Base-by-base conservation (phyloP, 352 stramenopile species). In the Phytopythium delawarense region DNA sequence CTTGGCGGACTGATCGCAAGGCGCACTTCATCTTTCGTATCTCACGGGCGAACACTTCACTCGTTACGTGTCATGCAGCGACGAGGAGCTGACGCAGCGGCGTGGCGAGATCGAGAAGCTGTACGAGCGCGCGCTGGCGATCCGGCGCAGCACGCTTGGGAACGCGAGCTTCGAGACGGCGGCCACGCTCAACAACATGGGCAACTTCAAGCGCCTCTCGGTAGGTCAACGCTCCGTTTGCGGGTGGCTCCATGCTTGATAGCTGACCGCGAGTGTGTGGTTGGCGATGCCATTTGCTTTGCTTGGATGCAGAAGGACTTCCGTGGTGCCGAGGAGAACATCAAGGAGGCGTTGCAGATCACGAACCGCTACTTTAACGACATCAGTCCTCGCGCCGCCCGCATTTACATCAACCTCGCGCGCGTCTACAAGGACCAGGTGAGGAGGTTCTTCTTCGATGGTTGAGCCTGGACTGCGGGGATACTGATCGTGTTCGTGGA, bases 161-260 rank as follows among this genome's bases (percentile, higher is more conserved):
- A 91, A 89, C 34, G 79, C 84, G 42, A 94, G 80, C 64, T 85
- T 91, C 18, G 85, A 94, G 61, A 92, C 82, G 1, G 85, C 85
- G 7, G 78, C 85, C 7, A 94, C 82, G 15, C 59, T 94, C 7
- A 94, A 89, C 67, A 94, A 94, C 54, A 87, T 94, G 30, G 85
- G 85, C 39, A 94, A 88, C 64, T 90, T 88, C 71, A 92, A 92
- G 64, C 79, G 82, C 30, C 65, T 88, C 13, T 71, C 79, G 68
- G 82, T 93, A 62, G 48, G 66, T 65, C 9, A 16, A 35, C 13
- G 25, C 23, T 18, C 23, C 16, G 16, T 35, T 37, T 6, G 39
- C 7, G 21, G 7, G 23, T 16, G 18, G 5, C 20, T 25, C 30
- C 6, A 42, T 30, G 15, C 1, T 13, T 11, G 16, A n/a, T 42